Conservation (phyloP, 1,139 yeast species). For the Blastobotrys capitulatus region DNA sequence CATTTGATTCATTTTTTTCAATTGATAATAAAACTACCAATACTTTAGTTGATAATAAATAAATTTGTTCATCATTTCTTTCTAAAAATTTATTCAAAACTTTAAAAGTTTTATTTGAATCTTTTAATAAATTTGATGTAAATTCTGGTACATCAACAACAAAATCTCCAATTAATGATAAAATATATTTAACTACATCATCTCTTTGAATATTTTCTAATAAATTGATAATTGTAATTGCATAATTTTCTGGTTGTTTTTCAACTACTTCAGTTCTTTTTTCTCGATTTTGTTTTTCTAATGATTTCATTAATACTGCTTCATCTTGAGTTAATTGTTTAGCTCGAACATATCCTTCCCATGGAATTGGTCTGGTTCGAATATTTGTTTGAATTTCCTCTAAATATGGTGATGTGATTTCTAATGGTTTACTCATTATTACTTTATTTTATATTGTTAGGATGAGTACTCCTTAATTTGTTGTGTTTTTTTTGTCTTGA, state of each 20-base stretch:
- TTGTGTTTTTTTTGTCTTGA: too few relatives aligned
- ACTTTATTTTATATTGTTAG: not conserved
- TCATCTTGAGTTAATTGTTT: constrained; percentile 61
- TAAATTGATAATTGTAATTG: constrained; percentile 51
- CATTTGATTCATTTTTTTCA: constrained; percentile 27
- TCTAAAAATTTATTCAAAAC: constrained; percentile 51
- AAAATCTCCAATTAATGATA: constrained; percentile 65
- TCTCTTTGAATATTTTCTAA: constrained; percentile 51
- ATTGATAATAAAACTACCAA: constrained; percentile 29
- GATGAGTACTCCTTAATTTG: not conserved
- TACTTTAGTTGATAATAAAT: constrained; percentile 33
- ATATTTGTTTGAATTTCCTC: constrained; percentile 71
- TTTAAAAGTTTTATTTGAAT: constrained; percentile 49
- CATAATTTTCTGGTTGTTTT: constrained; percentile 47
- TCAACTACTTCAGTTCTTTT: constrained; percentile 30
- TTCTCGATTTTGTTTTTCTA: constrained; percentile 46
- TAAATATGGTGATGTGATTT: constrained; percentile 40
- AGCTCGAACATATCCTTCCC: constrained; percentile 87
- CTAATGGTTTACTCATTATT: not conserved
- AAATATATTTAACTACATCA: constrained; percentile 70
- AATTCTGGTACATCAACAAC: constrained; percentile 45
- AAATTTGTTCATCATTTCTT: constrained; percentile 35
- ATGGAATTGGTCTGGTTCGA: constrained; percentile 79
- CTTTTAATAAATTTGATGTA: constrained; percentile 40
- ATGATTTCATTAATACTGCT: constrained; percentile 57